Evolutionary conservation across 1,284 basidiomycete species (phyloP), one percentile per base, ranked within the genome.

Genomic region (Cutaneotrichosporon cutaneum): DNA sequence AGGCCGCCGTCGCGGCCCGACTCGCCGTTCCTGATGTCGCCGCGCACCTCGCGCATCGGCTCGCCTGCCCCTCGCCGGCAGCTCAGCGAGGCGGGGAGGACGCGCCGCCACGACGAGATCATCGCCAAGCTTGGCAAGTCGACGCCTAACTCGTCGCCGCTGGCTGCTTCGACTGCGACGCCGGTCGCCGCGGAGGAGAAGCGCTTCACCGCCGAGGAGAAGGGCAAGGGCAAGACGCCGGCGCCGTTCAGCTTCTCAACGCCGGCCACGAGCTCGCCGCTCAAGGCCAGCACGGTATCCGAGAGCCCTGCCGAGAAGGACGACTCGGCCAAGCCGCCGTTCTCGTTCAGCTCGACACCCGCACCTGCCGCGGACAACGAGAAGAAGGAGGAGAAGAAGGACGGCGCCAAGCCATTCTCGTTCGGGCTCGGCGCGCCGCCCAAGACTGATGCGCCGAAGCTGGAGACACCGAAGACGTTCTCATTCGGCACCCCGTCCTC

Each of bases 51-150:
- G 27, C 51, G 59, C 35, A 24, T 64, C 14, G 52, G 45, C 33
- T 64, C 63, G 21, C 63, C 62, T 4, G 32, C 54, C 24, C 9
- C 45, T 45, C 58, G 61, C 8, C 33, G 65, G 10, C 66, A 64
- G 32, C 53, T 64, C 4, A 58, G 54, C 33, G 62, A 64, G 45
- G 63, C 59, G 0, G 66, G 62, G 0, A 52, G 66, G 1, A 44
- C 58, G 13, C 61, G 62, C 54, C 52, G 66, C 7, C 58, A 67
- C 33, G 66, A 67, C 33, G 62, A 64, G 54, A 56, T 67, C 35
- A 48, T 64, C 21, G 63, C 66, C 22, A 61, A 60, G 55, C 54
- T 67, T 10, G 61, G 56, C 13, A 18, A 39, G 11, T 36, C 26
- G 9, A 21, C 13, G 30, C n/a, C 59, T 18, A 13, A 47, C 16